phyloP scores from a whole-genome alignment of 805 yeast species.

The Metschnikowia corniflorae region DNA sequence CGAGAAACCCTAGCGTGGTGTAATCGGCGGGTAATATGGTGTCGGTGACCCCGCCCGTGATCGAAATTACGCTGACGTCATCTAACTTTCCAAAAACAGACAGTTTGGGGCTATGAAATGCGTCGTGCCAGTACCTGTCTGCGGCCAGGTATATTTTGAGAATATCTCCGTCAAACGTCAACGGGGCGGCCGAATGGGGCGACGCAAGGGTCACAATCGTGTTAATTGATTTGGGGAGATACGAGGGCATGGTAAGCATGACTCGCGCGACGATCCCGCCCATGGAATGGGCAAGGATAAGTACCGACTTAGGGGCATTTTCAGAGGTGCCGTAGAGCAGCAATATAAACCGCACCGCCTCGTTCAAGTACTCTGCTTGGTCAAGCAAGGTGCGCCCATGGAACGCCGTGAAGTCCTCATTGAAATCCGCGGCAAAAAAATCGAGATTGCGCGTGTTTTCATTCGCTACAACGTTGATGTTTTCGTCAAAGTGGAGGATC shows the following conservation, averaged over 20 bases:
- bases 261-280: conserved; percentile 94
- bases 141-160: conserved; percentile 67
- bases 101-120: conserved; percentile 33
- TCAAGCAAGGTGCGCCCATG: conserved; percentile 92
- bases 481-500: conserved; percentile 42
- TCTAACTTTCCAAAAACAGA: conserved; percentile 35
- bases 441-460: conserved; percentile 54
- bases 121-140: conserved; percentile 77
- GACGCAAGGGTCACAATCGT: conserved; percentile 83
- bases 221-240: conserved; percentile 66
- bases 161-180: conserved; percentile 89
- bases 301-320: conserved; percentile 62
- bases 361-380: conserved; percentile 90
- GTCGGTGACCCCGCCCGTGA: conserved; percentile 86
- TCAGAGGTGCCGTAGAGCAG: conserved; percentile 51
- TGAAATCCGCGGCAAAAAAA: conserved; percentile 88
- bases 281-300: conserved; percentile 90
- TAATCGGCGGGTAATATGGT: conserved; percentile 86
- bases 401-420: conserved; percentile 93
- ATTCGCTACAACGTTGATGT: conserved; percentile 22
- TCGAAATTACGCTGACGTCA: conserved; percentile 70
- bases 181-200: conserved; percentile 90
- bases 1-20: conserved; percentile 64
- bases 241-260: conserved; percentile 76
- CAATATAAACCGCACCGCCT: conserved; percentile 75